Evolutionary conservation across 345 rosid species (phyloP).

Genomic region (Eucalyptus rudis): DNA sequence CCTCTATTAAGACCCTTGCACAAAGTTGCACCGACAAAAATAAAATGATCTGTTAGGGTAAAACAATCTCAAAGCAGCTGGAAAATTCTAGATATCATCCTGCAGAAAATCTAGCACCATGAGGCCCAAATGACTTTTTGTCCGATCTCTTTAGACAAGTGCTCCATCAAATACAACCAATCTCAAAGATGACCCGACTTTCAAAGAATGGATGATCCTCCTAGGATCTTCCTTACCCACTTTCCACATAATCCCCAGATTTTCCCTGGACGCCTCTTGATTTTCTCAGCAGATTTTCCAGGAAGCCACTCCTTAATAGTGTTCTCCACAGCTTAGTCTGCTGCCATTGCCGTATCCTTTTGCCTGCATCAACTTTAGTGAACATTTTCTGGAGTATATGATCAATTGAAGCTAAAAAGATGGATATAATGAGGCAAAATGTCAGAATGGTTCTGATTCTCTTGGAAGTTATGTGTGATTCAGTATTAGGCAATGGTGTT

Average conservation of each 20-base stretch:
- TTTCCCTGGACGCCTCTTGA: conserved; percentile 11
- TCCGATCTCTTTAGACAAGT: conserved; percentile 51
- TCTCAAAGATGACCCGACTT: conserved; percentile 65
- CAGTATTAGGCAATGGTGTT: neutral
- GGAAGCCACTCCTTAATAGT: neutral
- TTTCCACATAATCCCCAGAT: conserved; percentile 13
- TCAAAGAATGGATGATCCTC: conserved; percentile 52
- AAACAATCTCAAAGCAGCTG: neutral
- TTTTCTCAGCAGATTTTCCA: neutral
- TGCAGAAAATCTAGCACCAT: conserved; percentile 68
- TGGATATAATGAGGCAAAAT: neutral
- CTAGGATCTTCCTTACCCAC: conserved; percentile 62
- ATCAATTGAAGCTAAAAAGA: neutral
- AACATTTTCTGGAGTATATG: conserved; percentile 2
- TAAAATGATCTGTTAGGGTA: neutral
- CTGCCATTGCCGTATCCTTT: neutral
- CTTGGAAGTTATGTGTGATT: neutral
- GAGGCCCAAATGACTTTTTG: conserved; percentile 56
- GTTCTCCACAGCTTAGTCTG: neutral
- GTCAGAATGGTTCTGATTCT: neutral
- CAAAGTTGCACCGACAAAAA: conserved; percentile 42
- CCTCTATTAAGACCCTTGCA: conserved; percentile 76
- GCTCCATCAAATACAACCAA: conserved; percentile 49
- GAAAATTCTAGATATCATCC: conserved; percentile 6
- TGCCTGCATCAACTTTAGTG: conserved; percentile 21